Conservation (phyloP, 305 asterid species). For the Salvia sclarea region DNA sequence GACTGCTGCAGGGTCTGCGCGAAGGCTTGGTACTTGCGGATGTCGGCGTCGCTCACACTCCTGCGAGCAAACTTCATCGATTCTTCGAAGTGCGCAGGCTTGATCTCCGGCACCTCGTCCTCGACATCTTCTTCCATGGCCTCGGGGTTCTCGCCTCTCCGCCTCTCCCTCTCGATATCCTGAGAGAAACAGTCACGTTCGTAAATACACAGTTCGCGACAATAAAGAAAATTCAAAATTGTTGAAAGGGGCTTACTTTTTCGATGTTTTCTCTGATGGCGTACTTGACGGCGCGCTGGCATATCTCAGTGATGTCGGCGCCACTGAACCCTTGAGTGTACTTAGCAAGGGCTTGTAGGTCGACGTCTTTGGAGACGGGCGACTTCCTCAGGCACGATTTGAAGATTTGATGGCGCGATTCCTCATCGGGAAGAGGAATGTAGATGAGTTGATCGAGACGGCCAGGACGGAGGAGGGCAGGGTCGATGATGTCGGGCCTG, state of each 20-base stretch:
- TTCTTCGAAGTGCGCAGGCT: slow-evolving; percentile 55
- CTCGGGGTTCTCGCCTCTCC: slow-evolving; percentile 48
- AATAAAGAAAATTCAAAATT: background rate
- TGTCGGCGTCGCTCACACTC: slow-evolving; percentile 60
- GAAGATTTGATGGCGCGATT: slow-evolving; percentile 58
- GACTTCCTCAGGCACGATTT: slow-evolving; percentile 56
- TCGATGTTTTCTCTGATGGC: slow-evolving; percentile 65
- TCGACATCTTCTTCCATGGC: slow-evolving; percentile 59
- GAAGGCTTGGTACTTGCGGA: slow-evolving; percentile 60
- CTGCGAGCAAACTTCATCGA: slow-evolving; percentile 60
- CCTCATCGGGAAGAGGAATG: slow-evolving; percentile 61
- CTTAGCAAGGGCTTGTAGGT: slow-evolving; percentile 54
- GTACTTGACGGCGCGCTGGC: slow-evolving; percentile 61
- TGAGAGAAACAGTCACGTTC: background rate
- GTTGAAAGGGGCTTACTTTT: slow-evolving; percentile 43
- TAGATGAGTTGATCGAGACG: slow-evolving; percentile 64
- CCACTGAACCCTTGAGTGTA: slow-evolving; percentile 68
- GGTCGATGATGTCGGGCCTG: slow-evolving; percentile 60
- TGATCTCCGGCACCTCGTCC: slow-evolving; percentile 54
- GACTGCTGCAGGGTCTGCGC: slow-evolving; percentile 70
- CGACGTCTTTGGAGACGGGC: slow-evolving; percentile 49
- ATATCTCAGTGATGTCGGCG: slow-evolving; percentile 59
- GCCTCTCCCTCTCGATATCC: slow-evolving; percentile 62
- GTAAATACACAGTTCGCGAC: background rate
- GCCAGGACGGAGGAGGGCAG: slow-evolving; percentile 66